Percentiles rank a stretch among this genome's conserved stretches.
Conservation (phyloP, 306 rosid species). For the Trichosanthes cucumerina region DNA sequence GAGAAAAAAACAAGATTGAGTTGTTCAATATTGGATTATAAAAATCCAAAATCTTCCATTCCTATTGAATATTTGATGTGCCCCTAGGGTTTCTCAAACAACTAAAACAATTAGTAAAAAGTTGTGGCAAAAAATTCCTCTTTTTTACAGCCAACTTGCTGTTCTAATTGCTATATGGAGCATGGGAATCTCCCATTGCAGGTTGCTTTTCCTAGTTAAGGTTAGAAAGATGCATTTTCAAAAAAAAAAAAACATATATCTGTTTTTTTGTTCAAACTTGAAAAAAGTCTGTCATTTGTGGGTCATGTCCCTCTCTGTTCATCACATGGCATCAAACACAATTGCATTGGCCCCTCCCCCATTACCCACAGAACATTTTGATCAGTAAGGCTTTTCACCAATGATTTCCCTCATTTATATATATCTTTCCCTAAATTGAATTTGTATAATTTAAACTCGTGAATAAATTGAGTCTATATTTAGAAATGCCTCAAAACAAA, state of each 20-base stretch:
- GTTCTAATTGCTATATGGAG: neutral
- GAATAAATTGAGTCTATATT: neutral
- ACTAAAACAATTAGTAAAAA: neutral
- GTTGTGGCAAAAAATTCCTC: neutral
- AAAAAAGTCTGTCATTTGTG: neutral
- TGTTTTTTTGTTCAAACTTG: neutral
- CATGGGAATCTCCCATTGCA: neutral
- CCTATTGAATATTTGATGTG: too few species aligned
- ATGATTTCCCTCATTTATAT: neutral
- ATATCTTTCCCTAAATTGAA: neutral
- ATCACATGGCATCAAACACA: constrained; percentile 5
- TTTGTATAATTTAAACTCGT: neutral
- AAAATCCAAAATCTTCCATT: too few species aligned
- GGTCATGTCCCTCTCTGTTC: constrained; percentile 1
- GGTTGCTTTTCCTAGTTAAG: neutral
- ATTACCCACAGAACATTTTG: too few species aligned
- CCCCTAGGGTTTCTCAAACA: too few species aligned
- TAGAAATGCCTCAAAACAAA: too few species aligned
- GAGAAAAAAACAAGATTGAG: too few species aligned
- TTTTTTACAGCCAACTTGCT: neutral
- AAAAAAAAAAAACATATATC: neutral
- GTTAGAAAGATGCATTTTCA: neutral
- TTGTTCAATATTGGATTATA: too few species aligned
- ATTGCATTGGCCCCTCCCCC: neutral
- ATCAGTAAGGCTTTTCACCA: neutral